Base-by-base conservation (phyloP, 78 protist species). In the Anaeramoeba ignava region DNA sequence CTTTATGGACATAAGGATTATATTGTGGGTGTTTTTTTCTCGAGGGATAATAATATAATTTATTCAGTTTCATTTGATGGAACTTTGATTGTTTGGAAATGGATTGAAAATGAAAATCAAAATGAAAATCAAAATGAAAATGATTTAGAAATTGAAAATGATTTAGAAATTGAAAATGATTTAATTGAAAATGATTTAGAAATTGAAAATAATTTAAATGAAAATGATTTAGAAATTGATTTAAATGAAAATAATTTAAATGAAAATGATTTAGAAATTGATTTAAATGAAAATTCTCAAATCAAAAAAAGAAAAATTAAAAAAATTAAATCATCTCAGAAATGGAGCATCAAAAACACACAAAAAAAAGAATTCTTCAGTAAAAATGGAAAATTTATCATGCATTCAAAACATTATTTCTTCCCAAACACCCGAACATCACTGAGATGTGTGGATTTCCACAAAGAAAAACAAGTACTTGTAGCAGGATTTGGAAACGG, bases 401-500 rank as follows among this genome's bases (percentile, higher is more conserved):
- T n/a, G n/a, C n/a, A n/a, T n/a, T n/a, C n/a, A n/a, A n/a, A n/a
- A n/a, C n/a, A n/a, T n/a, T n/a, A n/a, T n/a, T n/a, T n/a, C n/a
- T n/a, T n/a, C n/a, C n/a, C n/a, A n/a, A n/a, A n/a, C n/a, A n/a
- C n/a, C n/a, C 41, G 2, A 54, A 0, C 3, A 33, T 1, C 39
- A 3, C n/a, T 54, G 36, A 54, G 17, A 54, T 54, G 36, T 54
- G 73, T 54, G 17, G 73, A 54, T 54, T 39, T 3, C 34, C 0
- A 27, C 33, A 31, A 33, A 3, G 39, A 42, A 41, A 23, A 38
- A 36, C 34, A 39, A 1, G 23, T 93, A 1, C 87, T 95, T 1
- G 90, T 85, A 2, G 89, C 91, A 38, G 98, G 96, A 17, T 87
- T 89, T 67, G 36, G 85, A 0, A 84, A 38, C n/a, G 96, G 96